Percentiles rank a stretch among this genome's conserved stretches.
These are phyloP conservation scores for Selaginella tamariscina DNA, from an alignment of 75 land plant genomes.

Conservation along the genomic window DNA sequence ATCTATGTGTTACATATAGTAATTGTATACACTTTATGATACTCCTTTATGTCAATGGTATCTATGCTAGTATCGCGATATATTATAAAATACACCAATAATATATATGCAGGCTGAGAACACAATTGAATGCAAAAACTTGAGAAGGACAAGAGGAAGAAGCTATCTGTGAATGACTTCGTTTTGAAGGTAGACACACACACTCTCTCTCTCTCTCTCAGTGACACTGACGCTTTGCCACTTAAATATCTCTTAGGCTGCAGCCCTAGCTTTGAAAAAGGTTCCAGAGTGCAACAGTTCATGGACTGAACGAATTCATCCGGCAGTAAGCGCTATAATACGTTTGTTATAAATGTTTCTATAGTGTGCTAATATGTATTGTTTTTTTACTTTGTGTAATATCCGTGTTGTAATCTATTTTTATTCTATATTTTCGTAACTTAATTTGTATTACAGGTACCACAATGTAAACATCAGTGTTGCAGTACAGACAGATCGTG, in stretches of 20 bases:
- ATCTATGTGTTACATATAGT: background rate
- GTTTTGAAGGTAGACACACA: slow-evolving; percentile 61
- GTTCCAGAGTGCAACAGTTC: slow-evolving; percentile 96
- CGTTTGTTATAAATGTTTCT: background rate
- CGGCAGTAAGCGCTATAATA: slow-evolving; percentile 88
- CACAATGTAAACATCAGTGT: slow-evolving; percentile 85
- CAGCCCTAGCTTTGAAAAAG: slow-evolving; percentile 80
- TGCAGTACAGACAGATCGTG: slow-evolving; percentile 96
- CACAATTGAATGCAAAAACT: slow-evolving; percentile 49
- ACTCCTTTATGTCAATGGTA: background rate
- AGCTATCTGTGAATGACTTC: slow-evolving; percentile 90
- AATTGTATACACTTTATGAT: background rate
- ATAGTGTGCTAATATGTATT: background rate
- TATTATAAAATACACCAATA: background rate
- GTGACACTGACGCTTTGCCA: background rate
- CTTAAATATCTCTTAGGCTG: slow-evolving; percentile 45
- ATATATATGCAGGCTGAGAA: slow-evolving; percentile 39
- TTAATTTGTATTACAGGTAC: slow-evolving; percentile 40
- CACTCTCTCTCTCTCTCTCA: slow-evolving; percentile 6
- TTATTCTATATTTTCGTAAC: background rate
- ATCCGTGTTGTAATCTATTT: background rate
- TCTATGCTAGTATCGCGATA: background rate
- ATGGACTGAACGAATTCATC: slow-evolving; percentile 91
- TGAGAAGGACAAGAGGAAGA: slow-evolving; percentile 47
- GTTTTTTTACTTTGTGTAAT: background rate